phyloP scores from a whole-genome alignment of 192 early-diverging fungal genomes.

The Mortierella hygrophila region DNA sequence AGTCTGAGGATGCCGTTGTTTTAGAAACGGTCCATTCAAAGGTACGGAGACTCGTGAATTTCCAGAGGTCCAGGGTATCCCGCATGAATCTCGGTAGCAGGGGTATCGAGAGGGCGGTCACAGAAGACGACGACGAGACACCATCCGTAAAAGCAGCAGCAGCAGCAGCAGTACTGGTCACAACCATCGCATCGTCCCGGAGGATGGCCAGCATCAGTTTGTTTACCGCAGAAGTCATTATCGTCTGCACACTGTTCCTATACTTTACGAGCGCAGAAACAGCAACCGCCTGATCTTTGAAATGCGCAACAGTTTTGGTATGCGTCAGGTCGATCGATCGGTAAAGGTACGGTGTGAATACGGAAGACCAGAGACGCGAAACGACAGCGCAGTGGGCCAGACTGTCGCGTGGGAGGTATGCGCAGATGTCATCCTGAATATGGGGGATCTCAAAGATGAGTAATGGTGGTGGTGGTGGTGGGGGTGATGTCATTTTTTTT shows the following conservation, averaged over 20 bases:
- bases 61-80: background rate
- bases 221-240: background rate
- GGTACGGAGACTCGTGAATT: background rate
- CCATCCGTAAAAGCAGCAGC: background rate
- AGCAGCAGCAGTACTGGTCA: background rate
- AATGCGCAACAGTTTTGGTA: background rate
- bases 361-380: background rate
- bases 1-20: background rate
- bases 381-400: background rate
- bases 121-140: background rate
- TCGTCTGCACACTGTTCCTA: background rate
- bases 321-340: background rate
- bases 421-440: slow-evolving; percentile 16
- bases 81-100: background rate
- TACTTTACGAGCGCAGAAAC: background rate
- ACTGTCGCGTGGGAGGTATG: background rate
- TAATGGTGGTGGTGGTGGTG: background rate
- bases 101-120: no score
- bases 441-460: slow-evolving; percentile 23
- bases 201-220: background rate
- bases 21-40: background rate
- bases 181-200: background rate
- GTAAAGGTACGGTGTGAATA: slow-evolving; percentile 9
- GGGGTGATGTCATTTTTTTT: background rate
- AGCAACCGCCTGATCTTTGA: background rate